Evolutionary conservation across 2,329 filamentous ascomycete genomes (phyloP), one percentile per base, ranked within the genome.

Genomic region (Dendryphion nanum): DNA sequence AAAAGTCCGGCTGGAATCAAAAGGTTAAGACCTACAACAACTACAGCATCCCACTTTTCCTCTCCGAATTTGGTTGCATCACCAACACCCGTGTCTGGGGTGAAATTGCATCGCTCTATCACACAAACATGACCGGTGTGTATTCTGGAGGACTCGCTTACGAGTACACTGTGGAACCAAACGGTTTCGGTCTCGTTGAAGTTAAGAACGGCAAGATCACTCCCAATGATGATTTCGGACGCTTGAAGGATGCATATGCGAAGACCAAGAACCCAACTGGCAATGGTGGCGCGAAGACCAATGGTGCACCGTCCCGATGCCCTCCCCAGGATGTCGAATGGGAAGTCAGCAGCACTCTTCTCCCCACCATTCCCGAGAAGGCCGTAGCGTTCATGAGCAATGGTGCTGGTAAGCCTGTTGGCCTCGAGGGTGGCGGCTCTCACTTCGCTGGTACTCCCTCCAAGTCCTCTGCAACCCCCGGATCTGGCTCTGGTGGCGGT

Each of bases 91-190:
- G 91, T 53, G 74, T 84, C 56, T 98, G 95, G 63, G 74, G 81
- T 38, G 91, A 96, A 72, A 71, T 96, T 35, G 69, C 69, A 26
- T 75, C 90, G 31, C 74, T 98, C 39, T 97, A 95, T 83, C 79
- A 72, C 65, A 70, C 68, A 13, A 67, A 95, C 43, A 97, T 97
- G 91, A 89, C 85, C 7, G 50, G 67, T 14, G 89, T 96, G 58
- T 97, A 95, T 79, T 96, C 90, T 26, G 91, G 93, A 58, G 93
- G 93, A 64, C 79, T 98, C 28, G 86, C 95, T 64, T 97, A 96
- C 73, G 91, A 97, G 70, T 98, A 95, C 75, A 84, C 86, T 10
- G 72, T 85, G 54, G 63, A 66, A 51, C 54, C 55, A 31, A 66
- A 84, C 70, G 75, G 82, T 33, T 97, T 81, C 67, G 91, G 90